These are phyloP conservation scores for Phoenix dactylifera DNA, from an alignment of 176 grass and related monocot genomes.

Conservation along the genomic window DNA sequence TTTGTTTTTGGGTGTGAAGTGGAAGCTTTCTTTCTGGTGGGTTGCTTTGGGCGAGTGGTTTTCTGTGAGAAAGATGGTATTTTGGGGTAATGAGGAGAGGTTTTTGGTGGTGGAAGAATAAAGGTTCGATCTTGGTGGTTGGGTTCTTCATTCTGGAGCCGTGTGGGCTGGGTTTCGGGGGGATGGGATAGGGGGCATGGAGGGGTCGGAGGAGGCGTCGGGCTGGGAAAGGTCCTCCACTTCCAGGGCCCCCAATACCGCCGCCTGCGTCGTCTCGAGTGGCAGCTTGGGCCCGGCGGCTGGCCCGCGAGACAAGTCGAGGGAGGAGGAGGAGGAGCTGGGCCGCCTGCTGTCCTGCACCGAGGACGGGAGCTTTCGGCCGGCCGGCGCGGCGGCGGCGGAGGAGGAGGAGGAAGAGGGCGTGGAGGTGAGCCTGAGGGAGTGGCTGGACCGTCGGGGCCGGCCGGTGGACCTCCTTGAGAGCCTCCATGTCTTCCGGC, in stretches of 20 bases:
- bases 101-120: too few species aligned
- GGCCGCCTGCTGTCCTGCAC: background rate
- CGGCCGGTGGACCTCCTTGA: constrained; percentile 58
- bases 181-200: constrained; percentile 12
- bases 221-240: constrained; percentile 14
- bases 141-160: background rate
- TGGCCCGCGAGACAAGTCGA: too few species aligned
- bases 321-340: too few species aligned
- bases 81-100: too few species aligned
- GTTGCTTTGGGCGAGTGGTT: background rate
- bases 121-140: background rate
- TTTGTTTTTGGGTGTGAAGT: background rate
- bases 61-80: too few species aligned
- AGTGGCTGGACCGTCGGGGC: constrained; percentile 65
- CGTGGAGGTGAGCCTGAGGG: constrained; percentile 72
- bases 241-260: background rate
- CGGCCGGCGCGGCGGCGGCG: constrained; percentile 9
- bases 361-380: constrained; percentile 2
- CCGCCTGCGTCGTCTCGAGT: constrained; percentile 1
- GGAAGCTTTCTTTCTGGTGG: constrained; percentile 1
- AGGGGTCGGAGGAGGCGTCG: constrained; percentile 23
- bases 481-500: constrained; percentile 83
- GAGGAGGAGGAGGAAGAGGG: constrained; percentile 1
- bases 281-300: background rate
- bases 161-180: background rate